phyloP scores from a whole-genome alignment of 768 basidiomycete genomes.

The Tulasnella sp. region DNA sequence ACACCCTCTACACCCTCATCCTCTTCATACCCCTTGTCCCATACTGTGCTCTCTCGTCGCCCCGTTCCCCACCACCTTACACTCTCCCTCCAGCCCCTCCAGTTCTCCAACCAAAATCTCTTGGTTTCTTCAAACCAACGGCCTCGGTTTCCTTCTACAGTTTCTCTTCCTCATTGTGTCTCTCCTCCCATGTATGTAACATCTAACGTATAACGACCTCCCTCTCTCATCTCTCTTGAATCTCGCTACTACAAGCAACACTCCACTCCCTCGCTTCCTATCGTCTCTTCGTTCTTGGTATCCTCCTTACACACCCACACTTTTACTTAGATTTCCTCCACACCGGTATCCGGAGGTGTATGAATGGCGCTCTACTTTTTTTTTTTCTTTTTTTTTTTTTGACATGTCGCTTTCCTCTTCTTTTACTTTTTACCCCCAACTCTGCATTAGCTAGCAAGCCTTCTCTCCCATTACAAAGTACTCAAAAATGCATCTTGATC shows the following conservation, averaged over 20 bases:
- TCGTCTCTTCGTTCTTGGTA: not conserved
- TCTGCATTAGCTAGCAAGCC: not conserved
- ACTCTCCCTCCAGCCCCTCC: not conserved
- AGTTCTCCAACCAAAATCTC: not conserved
- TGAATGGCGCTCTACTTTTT: not conserved
- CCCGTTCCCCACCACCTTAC: not conserved
- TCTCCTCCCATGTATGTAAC: conserved; percentile 4
- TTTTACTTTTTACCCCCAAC: not conserved
- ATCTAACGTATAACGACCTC: not conserved
- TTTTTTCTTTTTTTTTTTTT: not conserved
- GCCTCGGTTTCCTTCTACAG: not conserved
- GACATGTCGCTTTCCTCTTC: not conserved
- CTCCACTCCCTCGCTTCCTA: not conserved
- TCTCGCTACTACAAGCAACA: not conserved
- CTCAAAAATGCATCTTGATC: not conserved
- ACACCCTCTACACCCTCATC: not conserved
- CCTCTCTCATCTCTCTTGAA: not conserved
- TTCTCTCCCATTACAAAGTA: not conserved
- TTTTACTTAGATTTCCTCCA: not conserved
- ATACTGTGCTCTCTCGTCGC: not conserved
- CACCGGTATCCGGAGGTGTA: no score
- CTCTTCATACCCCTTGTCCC: not conserved
- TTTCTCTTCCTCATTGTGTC: not conserved
- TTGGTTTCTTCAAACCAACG: not conserved
- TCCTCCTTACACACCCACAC: not conserved